Evolutionary conservation across 495 filamentous ascomycete species (phyloP), one percentile per base, ranked within the genome.

Genomic region (Tuber microsphaerosporum): DNA sequence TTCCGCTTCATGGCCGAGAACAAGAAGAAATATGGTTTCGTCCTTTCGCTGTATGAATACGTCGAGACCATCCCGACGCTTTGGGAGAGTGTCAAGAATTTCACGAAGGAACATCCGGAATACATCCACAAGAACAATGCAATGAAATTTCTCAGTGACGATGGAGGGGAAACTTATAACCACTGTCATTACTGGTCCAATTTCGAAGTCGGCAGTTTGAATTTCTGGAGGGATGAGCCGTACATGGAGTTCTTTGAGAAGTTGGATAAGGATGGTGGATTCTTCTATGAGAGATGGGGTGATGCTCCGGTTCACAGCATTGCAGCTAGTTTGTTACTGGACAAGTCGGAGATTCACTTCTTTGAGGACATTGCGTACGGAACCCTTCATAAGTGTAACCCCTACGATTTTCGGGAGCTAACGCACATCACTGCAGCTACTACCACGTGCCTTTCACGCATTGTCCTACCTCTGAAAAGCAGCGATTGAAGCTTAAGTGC

Each of bases 371-470:
- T 99, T 79, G 95, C 92, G 74, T 82, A 77, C 37, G 75, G 69
- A 14, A 48, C 41, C 69, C 51, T 48, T 51, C 37, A 17, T 10
- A 74, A 14, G n/a, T 17, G 22, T 39, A 72, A 16, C 12, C 41
- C 20, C 14, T 39, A 73, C 22, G 10, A 22, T 31, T 44, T 75
- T 75, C 46, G 37, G 34, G n/a, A 39, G 43, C 56, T 74, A 75
- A 73, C 16, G 26, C 34, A 70, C 69, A 74, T 71, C 42, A 12
- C 45, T 74, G 41, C n/a, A 82, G 81, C 10, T 99, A 99, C 85
- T 98, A 93, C 85, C 95, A 99, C 82, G 92, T 97, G n/a, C 95
- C 95, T 10, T 99, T 99, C 83, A 98, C 94, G 37, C 95, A 99
- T 85, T 99, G 95, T 83, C 95, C 95, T 6, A 95, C 92, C 0